These are phyloP conservation scores for Saccharomycopsis malanga DNA, from an alignment of 805 yeast genomes.

Conservation along the genomic window DNA sequence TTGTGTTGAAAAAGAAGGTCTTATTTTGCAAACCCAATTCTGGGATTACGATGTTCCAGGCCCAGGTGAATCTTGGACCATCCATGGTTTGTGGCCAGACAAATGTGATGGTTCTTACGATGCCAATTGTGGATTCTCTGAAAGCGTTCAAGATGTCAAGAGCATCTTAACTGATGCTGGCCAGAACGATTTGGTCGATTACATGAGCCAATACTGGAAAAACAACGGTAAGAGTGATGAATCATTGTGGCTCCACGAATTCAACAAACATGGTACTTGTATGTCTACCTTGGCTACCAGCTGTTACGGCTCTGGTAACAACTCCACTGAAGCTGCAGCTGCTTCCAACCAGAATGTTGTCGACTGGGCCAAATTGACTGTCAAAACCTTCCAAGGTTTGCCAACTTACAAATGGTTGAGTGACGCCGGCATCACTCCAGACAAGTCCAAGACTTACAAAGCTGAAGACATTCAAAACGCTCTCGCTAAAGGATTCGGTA, in stretches of 20 bases:
- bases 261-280: conserved; percentile 91
- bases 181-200: conserved; percentile 30
- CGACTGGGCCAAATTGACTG: conserved; percentile 39
- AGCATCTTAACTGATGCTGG: conserved; percentile 9
- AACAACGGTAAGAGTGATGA: conserved; percentile 62
- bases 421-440: conserved; percentile 67
- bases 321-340: background rate
- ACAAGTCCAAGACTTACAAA: conserved; percentile 47
- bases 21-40: conserved; percentile 78
- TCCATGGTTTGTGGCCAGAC: conserved; percentile 89
- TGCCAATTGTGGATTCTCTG: conserved; percentile 58
- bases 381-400: conserved; percentile 46
- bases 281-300: conserved; percentile 53
- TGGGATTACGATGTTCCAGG: conserved; percentile 81
- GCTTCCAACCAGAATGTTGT: conserved; percentile 26
- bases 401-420: conserved; percentile 63
- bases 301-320: conserved; percentile 18
- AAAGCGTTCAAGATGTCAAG: background rate
- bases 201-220: conserved; percentile 64
- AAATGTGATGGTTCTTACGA: conserved; percentile 75
- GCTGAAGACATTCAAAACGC: conserved; percentile 48
- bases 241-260: conserved; percentile 80
- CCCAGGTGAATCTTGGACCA: conserved; percentile 61
- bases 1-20: conserved; percentile 37
- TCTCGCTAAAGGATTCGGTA: conserved; percentile 42